A percentile compares a stretch with the other conserved stretches of the same genome.
These are phyloP conservation scores for Leptodontidium sp. DNA, from an alignment of 2,329 filamentous ascomycete genomes.

Conservation along the genomic window DNA sequence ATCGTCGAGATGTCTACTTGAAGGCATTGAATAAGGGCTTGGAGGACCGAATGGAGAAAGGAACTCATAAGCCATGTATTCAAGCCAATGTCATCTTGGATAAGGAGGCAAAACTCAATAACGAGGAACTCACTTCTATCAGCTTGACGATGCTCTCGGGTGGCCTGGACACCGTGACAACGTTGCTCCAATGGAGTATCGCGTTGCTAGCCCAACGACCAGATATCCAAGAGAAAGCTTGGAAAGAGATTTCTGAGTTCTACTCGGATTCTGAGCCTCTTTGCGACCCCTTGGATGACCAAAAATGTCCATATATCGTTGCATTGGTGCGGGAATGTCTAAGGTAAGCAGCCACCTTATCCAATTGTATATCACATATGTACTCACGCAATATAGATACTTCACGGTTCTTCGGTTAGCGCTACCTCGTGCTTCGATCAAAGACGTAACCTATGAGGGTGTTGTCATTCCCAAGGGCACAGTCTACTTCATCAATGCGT, in stretches of 20 bases:
- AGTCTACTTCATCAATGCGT: slow-evolving; percentile 71
- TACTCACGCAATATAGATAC: slow-evolving; percentile 51
- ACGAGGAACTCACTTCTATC: slow-evolving; percentile 70
- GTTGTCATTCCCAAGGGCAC: slow-evolving; percentile 67
- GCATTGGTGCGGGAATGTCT: slow-evolving; percentile 70
- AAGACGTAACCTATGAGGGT: slow-evolving; percentile 65
- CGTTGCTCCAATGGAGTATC: slow-evolving; percentile 70
- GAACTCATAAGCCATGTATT: slow-evolving; percentile 69
- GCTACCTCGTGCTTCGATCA: slow-evolving; percentile 67
- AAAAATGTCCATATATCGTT: slow-evolving; percentile 69
- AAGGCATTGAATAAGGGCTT: slow-evolving; percentile 63
- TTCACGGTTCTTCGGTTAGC: slow-evolving; percentile 70
- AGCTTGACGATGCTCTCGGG: slow-evolving; percentile 74
- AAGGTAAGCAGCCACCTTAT: slow-evolving; percentile 49
- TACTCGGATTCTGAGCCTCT: slow-evolving; percentile 62
- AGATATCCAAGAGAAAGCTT: slow-evolving; percentile 69
- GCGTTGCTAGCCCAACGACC: slow-evolving; percentile 65
- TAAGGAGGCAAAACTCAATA: slow-evolving; percentile 67
- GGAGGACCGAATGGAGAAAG: slow-evolving; percentile 66
- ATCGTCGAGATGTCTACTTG: slow-evolving; percentile 67
- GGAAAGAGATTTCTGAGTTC: slow-evolving; percentile 62
- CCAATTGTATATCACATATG: not conserved
- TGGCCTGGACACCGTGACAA: slow-evolving; percentile 72
- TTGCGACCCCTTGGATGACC: slow-evolving; percentile 68
- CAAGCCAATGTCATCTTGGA: slow-evolving; percentile 72